Evolutionary conservation across 768 basidiomycete genomes (phyloP).

Genomic region (Inosperma sp.): DNA sequence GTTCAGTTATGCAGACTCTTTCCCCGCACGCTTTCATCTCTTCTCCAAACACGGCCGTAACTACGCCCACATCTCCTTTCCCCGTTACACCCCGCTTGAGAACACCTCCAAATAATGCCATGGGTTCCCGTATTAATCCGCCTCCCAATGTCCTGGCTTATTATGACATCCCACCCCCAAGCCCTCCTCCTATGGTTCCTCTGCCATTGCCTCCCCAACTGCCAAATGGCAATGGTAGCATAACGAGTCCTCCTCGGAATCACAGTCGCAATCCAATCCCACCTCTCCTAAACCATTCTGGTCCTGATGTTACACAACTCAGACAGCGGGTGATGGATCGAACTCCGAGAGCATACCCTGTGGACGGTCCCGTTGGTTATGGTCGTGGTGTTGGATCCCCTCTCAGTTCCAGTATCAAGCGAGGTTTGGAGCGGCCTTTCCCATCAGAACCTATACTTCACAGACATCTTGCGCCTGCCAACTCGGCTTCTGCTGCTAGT

Average conservation of each 20-base stretch:
- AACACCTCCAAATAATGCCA: too few species aligned
- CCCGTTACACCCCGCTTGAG: too few species aligned
- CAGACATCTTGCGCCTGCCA: neutral
- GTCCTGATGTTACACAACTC: conserved; percentile 5
- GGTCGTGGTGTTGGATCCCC: conserved; percentile 18
- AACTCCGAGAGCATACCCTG: neutral
- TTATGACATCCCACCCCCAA: conserved; percentile 49
- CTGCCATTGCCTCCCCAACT: conserved; percentile 33
- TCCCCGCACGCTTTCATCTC: conserved; percentile 12
- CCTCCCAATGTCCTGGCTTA: conserved; percentile 41
- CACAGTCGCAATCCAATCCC: conserved; percentile 3
- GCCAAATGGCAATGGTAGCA: neutral
- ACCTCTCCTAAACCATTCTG: neutral
- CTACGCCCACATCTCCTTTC: conserved; percentile 23
- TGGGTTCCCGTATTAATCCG: too few species aligned
- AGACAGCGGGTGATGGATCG: conserved; percentile 22
- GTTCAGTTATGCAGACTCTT: neutral
- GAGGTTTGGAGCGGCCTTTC: conserved; percentile 50
- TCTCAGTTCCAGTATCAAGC: conserved; percentile 14
- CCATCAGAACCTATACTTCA: conserved; percentile 39
- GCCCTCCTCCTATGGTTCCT: conserved; percentile 44
- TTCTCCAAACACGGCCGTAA: conserved; percentile 10
- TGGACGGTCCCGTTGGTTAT: conserved; percentile 5
- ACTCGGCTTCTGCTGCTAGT: neutral
- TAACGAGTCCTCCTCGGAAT: neutral